Evolutionary conservation across 2,329 filamentous ascomycete species (phyloP), one percentile per base, ranked within the genome.

Genomic region (Xylaria hypoxylon): DNA sequence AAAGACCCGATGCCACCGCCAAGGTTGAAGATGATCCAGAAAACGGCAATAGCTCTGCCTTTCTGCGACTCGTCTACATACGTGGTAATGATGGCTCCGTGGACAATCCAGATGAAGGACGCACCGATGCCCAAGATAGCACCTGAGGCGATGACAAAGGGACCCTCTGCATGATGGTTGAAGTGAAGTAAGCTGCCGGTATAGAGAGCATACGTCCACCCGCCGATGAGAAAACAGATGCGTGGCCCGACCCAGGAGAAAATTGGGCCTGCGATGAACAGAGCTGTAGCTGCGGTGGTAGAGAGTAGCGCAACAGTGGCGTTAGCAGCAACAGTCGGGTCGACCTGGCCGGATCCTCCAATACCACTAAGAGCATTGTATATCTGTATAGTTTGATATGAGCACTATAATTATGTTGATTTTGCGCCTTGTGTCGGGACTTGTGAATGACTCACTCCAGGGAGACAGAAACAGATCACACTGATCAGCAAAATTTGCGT

Each of bases 61-160:
- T 69, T 69, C 53, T 69, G 67, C 17, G 64, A 69, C 48, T 69
- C 67, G n/a, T 64, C 67, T 2, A 69, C 67, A 33, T 69, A 69
- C 17, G 67, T 69, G 7, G 67, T 69, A 59, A 69, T 67, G 40
- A 67, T 69, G 5, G 67, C 67, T 4, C 67, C 67, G 2, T 69
- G 67, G 11, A 69, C 67, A 33, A 67, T 67, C 67, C 67, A 69
- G 50, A 69, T 22, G n/a, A 69, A 69, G 17, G 67, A 67, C 22
- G 67, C 55, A 15, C 67, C 67, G 17, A 67, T 61, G 13, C 67
- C 67, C 31, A 69, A 13, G 42, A 69, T 67, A 2, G 67, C 64
- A 11, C 67, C 67, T 19, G 67, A 67, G 6, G 47, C 63, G 45
- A 68, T 66, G 51, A 68, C 66, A 26, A 68, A 68, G 11, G 53